Evolutionary conservation across 2,329 filamentous ascomycete species (phyloP), one percentile per base, ranked within the genome.

Genomic region (Macroventuria anomochaeta): DNA sequence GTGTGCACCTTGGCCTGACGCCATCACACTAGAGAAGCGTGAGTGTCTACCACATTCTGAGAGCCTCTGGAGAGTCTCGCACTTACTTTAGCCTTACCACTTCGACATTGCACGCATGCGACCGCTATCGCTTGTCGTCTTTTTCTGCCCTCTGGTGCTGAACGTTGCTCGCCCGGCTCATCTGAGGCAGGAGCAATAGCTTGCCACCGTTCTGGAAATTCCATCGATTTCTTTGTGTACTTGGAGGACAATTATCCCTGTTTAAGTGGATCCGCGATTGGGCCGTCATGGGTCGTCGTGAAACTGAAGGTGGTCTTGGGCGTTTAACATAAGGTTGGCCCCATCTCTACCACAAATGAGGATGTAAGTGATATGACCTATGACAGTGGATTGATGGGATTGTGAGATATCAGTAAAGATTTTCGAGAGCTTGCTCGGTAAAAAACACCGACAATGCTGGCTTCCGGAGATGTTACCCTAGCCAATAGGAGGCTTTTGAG

Each of bases 31-130:
- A 37, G 13, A 10, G 23, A 23, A 13, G 11, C 4, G 41, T 61
- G 31, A 58, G 56, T 39, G 11, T 42, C 6, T 17, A 20, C 12
- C 12, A 13, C 10, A 23, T 40, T 34, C 38, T 31, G 7, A 15
- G 41, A n/a, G 46, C 21, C 25, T 29, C 28, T 10, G 7, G 26
- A 34, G 23, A 42, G 25, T 38, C 29, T n/a, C 11, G 18, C 41
- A 44, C 61, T 42, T 64, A 65, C 64, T 60, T 67, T 67, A 26
- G 60, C 62, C 47, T 67, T 67, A 15, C 63, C 61, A 37, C 47
- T 63, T 23, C 64, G 58, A 41, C 64, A 67, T 37, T 56, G 61
- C 26, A 63, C 50, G 38, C 64, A 67, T 26, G 64, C 64, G 32
- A 67, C 63, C 34, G 63, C 58, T 37, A 66, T 57, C 7, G 61